Evolutionary conservation across 2,329 filamentous ascomycete species (phyloP), one percentile per base, ranked within the genome.

Genomic region (Helotiales sp.): DNA sequence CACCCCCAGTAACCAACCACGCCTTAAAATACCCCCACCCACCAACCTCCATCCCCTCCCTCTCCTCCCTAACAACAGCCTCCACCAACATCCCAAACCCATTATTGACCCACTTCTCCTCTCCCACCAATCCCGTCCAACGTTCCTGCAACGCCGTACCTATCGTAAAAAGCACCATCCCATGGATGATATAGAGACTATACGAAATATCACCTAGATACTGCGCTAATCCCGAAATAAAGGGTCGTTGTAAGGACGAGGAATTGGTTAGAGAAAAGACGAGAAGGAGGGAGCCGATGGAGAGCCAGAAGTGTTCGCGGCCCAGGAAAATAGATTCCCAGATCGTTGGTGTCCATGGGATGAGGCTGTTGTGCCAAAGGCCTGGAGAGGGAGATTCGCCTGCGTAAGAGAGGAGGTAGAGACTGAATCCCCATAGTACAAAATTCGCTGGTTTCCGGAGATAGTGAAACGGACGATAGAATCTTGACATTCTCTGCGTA

Each of bases 151-250:
- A 31, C 7, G 17, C 15, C 17, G 34, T 57, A 1, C 54, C 54
- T 2, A 52, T 1, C 2, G 48, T 57, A 25, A 52, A 57, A 5
- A 47, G 29, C n/a, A 52, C 44, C 31, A 52, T 49, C n/a, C 52
- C 47, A n/a, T 57, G 47, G 12, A 54, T 47, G 19, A 72, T 74
- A 22, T 84, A 84, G 7, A 84, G 72, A 2, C 80, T 77, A 60
- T 79, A 84, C 57, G 78, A 81, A 61, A 84, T 77, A 30, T 77
- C 74, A 10, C 78, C 81, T 22, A 81, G 76, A 66, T 84, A 84
- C 62, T 81, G 80, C 19, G 78, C 76, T 8, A 80, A 61, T 0
- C 71, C 67, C 2, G 72, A 72, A 54, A 77, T 76, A 62, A 82
- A 79, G 31, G 76, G 75, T 5, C 63, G 64, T 55, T 73, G 75